Base-by-base conservation (phyloP, 1,284 basidiomycete species). In the Rhodotorula glutinis region DNA sequence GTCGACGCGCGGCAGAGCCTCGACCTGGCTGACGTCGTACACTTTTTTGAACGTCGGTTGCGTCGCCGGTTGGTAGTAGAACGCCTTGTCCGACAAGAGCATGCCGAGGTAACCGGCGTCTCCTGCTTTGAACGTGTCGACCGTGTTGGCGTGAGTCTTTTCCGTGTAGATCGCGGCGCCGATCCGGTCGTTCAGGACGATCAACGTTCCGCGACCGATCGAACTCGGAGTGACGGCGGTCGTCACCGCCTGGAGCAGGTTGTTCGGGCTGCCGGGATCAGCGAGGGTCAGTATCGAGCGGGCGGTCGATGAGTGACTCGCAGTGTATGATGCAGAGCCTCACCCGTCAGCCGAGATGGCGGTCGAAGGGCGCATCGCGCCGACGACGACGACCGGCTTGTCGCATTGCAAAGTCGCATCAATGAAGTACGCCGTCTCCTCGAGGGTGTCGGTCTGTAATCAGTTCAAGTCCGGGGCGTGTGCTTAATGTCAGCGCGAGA, bases 361-460 rank as follows among this genome's bases (percentile, higher is more conserved):
- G 1, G 77, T 76, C 2, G 74, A 62, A 4, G 77, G 78, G n/a
- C 78, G 67, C 78, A 79, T 79, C 2, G 78, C 75, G 4, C 77
- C 79, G 27, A 78, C 77, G 1, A 77, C 65, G 17, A 79, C 76
- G 44, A 79, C 74, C 0, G 78, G 77, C 67, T 77, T 75, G 55
- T 70, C 67, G 66, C 72, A 74, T 44, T 72, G 46, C 46, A 76
- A 58, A 3, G 69, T 74, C 4, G 67, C 53, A 46, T 76, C 75
- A 30, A 75, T 53, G 49, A 75, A 62, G 65, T 73, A 76, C 2
- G 75, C 75, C 2, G 77, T 77, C 54, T 78, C 77, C 56, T 78
- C 78, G 40, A 76, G 64, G 4, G 76, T 78, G 57, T 79, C 76
- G 38, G 77, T 78, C n/a, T 41, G 29, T 10, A 38, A 38, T 38